Percentiles rank a stretch among this genome's conserved stretches.
Conservation (phyloP, 169 alveolate genomes). For the Eimeria praecox region DNA sequence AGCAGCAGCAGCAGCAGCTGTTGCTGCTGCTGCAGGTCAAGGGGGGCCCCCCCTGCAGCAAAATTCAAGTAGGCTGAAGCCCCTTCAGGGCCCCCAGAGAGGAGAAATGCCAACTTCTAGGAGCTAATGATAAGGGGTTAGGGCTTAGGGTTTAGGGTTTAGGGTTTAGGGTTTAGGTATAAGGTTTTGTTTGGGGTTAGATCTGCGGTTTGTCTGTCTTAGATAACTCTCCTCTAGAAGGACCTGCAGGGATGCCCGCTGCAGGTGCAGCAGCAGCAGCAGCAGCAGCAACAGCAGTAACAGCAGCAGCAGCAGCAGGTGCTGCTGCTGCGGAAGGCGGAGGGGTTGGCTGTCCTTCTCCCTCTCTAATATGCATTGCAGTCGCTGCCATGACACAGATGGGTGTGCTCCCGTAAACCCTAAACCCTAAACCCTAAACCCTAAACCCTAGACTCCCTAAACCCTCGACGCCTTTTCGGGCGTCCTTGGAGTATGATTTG, state of each 20-base stretch:
- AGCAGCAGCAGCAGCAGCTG: too few species aligned
- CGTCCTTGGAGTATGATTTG: neutral
- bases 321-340: conserved; percentile 20
- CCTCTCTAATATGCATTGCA: neutral
- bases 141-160: conserved; percentile 51
- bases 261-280: conserved; percentile 12
- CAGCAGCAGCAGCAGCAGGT: conserved; percentile 14
- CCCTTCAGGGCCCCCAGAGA: neutral
- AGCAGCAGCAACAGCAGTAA: conserved; percentile 11
- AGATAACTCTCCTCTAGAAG: neutral
- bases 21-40: neutral
- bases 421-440: conserved; percentile 55
- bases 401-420: conserved; percentile 15
- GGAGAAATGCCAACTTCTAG: neutral
- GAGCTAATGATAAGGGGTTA: conserved; percentile 11
- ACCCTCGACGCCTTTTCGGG: neutral
- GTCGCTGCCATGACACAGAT: neutral
- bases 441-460: conserved; percentile 25
- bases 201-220: neutral
- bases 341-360: neutral
- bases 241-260: neutral
- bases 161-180: conserved; percentile 8
- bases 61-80: neutral
- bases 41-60: conserved; percentile 33
- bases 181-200: neutral